Base-by-base conservation (phyloP, 2,329 filamentous ascomycete genomes). In the Fusarium bulbicola region DNA sequence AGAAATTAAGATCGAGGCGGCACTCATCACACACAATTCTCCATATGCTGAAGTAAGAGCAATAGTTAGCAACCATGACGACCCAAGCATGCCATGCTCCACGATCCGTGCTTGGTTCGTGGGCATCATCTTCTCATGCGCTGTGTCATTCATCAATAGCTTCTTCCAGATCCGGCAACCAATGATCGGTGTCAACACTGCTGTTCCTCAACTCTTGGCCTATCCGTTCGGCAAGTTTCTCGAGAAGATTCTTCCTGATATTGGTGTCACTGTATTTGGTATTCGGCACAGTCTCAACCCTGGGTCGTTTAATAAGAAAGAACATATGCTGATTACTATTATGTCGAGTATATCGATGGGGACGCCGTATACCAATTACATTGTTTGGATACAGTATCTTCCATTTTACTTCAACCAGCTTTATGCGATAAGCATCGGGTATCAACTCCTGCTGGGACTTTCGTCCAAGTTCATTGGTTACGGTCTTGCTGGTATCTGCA, bases 311-410 rank as follows among this genome's bases (percentile, higher is more conserved):
- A 87, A 85, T 59, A 86, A 85, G 73, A 91, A 91, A 79, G 89
- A 91, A 75, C 89, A 91, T 77, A 88, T 89, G 84, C 79, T 91
- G 37, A 86, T 90, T 67, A 86, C 86, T 56, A 87, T 89, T 76
- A 89, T 89, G 87, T 87, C 91, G 56, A 91, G 91, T 39, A 87
- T 90, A 67, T 84, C 86, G 36, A 84, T 81, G 74, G 82, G 81
- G 30, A 76, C 82, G 20, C 86, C 86, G 0, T 88, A 88, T 73
- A 87, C 86, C 2, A 80, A 84, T 75, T 84, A 85, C 68, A 85
- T 88, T 53, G 82, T 87, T 52, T 87, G 85, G 85, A 84, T 83
- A 5, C 86, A 88, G 63, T 77, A 83, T 37, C 77, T 88, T 32
- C 84, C 84, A 1, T 80, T 81, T 47, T 89, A 84, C 74, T 88